Conservation (phyloP, 192 early-diverging fungal genomes). For the Linnemannia zychae region DNA sequence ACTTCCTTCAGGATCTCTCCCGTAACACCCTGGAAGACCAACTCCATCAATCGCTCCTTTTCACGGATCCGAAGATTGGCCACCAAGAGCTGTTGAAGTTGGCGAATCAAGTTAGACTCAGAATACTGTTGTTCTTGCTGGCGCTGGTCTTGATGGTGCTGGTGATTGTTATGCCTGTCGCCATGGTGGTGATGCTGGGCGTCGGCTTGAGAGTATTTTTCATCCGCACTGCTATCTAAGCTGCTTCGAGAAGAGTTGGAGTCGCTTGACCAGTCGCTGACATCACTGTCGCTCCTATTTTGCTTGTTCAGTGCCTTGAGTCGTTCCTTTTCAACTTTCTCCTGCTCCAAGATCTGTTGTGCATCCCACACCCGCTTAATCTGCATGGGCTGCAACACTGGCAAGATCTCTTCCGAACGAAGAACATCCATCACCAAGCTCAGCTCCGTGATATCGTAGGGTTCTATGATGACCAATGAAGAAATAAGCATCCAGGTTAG, state of each 20-base stretch:
- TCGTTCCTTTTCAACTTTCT: not conserved
- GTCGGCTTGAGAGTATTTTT: conserved; percentile 26
- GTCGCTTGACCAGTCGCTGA: conserved; percentile 4
- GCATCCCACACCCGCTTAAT: conserved; percentile 21
- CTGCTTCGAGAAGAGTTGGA: conserved; percentile 6
- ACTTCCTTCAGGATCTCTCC: conserved; percentile 65
- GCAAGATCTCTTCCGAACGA: conserved; percentile 19
- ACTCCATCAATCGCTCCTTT: conserved; percentile 58
- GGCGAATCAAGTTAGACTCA: conserved; percentile 33
- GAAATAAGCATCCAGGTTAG: not conserved
- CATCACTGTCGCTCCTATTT: not conserved
- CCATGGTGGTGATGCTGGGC: conserved; percentile 3
- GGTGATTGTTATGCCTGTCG: not conserved
- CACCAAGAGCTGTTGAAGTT: conserved; percentile 56
- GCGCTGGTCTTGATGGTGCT: conserved; percentile 15
- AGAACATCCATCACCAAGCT: conserved; percentile 25
- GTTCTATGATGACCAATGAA: conserved; percentile 6
- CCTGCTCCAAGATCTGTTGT: conserved; percentile 5
- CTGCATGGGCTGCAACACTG: conserved; percentile 16
- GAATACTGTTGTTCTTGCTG: not conserved
- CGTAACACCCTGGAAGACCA: conserved; percentile 63
- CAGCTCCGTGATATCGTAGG: conserved; percentile 24
- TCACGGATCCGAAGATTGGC: conserved; percentile 60
- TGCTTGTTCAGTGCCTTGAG: not conserved
- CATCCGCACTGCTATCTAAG: not conserved